Base-by-base conservation (phyloP, 2,329 filamentous ascomycete genomes). In the Microsporum canis region DNA sequence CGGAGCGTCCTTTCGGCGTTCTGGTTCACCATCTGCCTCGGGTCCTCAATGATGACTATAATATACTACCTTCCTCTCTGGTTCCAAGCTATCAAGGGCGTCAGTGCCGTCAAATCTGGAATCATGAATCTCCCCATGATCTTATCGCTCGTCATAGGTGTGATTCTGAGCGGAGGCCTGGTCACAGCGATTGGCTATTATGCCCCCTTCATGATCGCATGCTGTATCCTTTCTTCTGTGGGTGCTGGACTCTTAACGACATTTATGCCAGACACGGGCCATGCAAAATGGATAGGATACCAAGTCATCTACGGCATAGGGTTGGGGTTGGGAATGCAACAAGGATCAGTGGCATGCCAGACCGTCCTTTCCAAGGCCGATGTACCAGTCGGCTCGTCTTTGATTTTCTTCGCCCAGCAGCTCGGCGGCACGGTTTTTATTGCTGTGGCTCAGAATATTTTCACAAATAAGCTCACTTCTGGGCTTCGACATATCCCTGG, bases 41-140 rank as follows among this genome's bases (percentile, higher is more conserved):
- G 47, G 2, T 70, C 71, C 3, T 45, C 60, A 3, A 17, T 57
- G 66, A 33, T 59, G 41, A 12, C 61, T 38, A 7, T 64, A 31
- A 8, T 62, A 57, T 56, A 66, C 17, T 71, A 69, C 2, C 53
- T 71, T 5, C 67, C 69, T 1, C 68, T 70, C 60, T 71, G 74
- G 64, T 78, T 78, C 67, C 76, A 79, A 65, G 72, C 73, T 51
- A 72, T 73, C 60, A 76, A 76, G 65, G 69, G 70, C 14, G 72
- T 71, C 3, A 69, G 69, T 1, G 72, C 76, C 8, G 69, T 73
- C 41, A 66, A 68, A 14, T 72, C 71, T 12, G 73, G 71, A 8
- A 67, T 69, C 60, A 63, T 70, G 65, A 65, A 67, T 56, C 8
- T 72, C 1, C 76, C 75, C 4, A 69, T 76, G 58, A 70, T 77